These are phyloP conservation scores for Aspergillus uvarum DNA, from an alignment of 2,329 filamentous ascomycete genomes.

Conservation along the genomic window DNA sequence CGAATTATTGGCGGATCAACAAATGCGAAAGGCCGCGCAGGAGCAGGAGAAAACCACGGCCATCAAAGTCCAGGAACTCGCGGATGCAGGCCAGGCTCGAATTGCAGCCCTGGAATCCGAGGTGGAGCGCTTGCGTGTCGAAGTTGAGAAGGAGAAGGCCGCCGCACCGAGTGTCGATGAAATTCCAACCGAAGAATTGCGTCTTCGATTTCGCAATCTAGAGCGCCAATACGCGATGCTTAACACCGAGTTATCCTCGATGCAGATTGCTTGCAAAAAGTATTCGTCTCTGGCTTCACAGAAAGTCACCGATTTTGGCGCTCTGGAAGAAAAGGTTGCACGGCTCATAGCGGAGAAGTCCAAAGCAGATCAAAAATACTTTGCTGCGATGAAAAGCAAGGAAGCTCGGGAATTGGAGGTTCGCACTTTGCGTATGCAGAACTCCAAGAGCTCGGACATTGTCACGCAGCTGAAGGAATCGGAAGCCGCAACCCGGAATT, in stretches of 20 bases:
- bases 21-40: slow-evolving; percentile 73
- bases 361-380: slow-evolving; percentile 97
- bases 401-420: slow-evolving; percentile 82
- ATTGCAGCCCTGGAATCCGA: slow-evolving; percentile 82
- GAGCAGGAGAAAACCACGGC: slow-evolving; percentile 71
- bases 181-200: slow-evolving; percentile 69
- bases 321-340: slow-evolving; percentile 74
- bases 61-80: slow-evolving; percentile 76
- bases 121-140: slow-evolving; percentile 66
- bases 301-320: slow-evolving; percentile 75
- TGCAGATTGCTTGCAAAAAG: slow-evolving; percentile 89
- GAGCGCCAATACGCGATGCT: slow-evolving; percentile 80
- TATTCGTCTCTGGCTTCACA: slow-evolving; percentile 80
- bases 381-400: slow-evolving; percentile 90
- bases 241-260: slow-evolving; percentile 80
- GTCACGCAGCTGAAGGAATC: slow-evolving; percentile 90
- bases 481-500: slow-evolving; percentile 71
- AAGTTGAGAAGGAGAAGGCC: slow-evolving; percentile 51
- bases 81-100: slow-evolving; percentile 73
- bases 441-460: slow-evolving; percentile 87
- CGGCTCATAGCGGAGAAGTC: slow-evolving; percentile 82
- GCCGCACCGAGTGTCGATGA: slow-evolving; percentile 53
- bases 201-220: slow-evolving; percentile 69
- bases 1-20: slow-evolving; percentile 78
- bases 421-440: slow-evolving; percentile 74